Percentiles rank a stretch among this genome's conserved stretches.
Conservation (phyloP, 768 basidiomycete genomes). For the Termitomyces sp. region DNA sequence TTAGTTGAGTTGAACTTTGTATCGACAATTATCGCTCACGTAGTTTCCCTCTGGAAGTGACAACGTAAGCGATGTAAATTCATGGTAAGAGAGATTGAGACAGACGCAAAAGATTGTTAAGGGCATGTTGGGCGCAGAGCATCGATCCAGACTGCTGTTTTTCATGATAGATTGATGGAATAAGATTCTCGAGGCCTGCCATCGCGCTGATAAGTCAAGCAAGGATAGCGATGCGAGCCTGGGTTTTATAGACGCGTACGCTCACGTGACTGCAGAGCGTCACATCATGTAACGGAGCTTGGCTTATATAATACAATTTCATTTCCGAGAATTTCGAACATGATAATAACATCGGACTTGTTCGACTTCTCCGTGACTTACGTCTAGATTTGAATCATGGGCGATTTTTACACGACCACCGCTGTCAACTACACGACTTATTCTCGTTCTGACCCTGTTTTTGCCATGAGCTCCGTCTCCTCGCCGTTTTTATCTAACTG, state of each 20-base stretch:
- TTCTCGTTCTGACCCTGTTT: not conserved
- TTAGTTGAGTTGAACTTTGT: not conserved
- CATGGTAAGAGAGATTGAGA: slow-evolving; percentile 15
- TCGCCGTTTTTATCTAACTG: not conserved
- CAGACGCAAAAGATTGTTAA: slow-evolving; percentile 78
- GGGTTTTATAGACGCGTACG: slow-evolving; percentile 8
- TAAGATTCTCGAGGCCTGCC: slow-evolving; percentile 52
- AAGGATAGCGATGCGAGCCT: not conserved
- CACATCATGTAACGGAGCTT: too few species aligned
- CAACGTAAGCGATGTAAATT: slow-evolving; percentile 8
- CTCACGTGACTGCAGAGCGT: not conserved
- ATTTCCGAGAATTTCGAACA: too few species aligned
- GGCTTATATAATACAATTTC: too few species aligned
- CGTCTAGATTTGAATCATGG: too few species aligned
- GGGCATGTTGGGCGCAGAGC: slow-evolving; percentile 85
- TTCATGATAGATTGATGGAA: slow-evolving; percentile 71
- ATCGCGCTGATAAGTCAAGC: slow-evolving; percentile 4
- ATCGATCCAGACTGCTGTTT: slow-evolving; percentile 74
- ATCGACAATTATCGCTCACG: slow-evolving; percentile 21
- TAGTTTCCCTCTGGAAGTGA: slow-evolving; percentile 37
- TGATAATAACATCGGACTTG: too few species aligned
- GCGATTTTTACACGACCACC: not conserved
- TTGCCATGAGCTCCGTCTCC: not conserved
- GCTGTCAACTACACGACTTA: too few species aligned
- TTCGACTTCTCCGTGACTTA: too few species aligned